These are phyloP conservation scores for Laetiporus sulphureus DNA, from an alignment of 1,284 basidiomycete species.

Conservation along the genomic window DNA sequence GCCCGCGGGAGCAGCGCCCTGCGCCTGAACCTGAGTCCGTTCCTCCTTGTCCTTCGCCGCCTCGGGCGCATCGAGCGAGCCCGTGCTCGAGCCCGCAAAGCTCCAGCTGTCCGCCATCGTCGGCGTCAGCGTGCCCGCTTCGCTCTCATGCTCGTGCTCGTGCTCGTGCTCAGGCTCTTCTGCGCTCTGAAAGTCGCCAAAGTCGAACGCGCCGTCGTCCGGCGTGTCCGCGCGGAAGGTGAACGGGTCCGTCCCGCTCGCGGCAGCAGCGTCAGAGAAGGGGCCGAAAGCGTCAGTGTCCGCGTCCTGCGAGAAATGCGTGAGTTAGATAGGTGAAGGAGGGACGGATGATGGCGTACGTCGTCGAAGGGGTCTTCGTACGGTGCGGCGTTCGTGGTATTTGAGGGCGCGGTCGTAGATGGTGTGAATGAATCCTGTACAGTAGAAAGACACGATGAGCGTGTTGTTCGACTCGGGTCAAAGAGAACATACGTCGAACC, in stretches of 20 bases:
- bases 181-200: conserved; percentile 70
- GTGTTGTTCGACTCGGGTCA: neutral
- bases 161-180: no score
- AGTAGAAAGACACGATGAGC: neutral
- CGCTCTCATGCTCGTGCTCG: no score
- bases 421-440: conserved; percentile 53
- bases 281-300: conserved; percentile 61
- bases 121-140: conserved; percentile 33
- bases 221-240: conserved; percentile 51
- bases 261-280: conserved; percentile 57
- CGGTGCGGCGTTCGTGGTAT: conserved; percentile 13
- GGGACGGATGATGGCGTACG: conserved; percentile 12
- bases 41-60: conserved; percentile 15
- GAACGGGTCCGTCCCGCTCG: conserved; percentile 49
- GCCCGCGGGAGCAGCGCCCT: no score
- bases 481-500: conserved; percentile 49
- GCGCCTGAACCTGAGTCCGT: conserved; percentile 19
- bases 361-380: conserved; percentile 49
- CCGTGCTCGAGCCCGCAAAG: conserved; percentile 40
- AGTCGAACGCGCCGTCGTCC: conserved; percentile 54
- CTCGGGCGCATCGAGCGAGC: conserved; percentile 21
- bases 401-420: no score
- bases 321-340: neutral
- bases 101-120: conserved; percentile 67
- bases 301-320: conserved; percentile 20